Percentiles rank a stretch among this genome's conserved stretches.
phyloP scores from a whole-genome alignment of 805 yeast genomes.

The Candida coleopterorum region DNA sequence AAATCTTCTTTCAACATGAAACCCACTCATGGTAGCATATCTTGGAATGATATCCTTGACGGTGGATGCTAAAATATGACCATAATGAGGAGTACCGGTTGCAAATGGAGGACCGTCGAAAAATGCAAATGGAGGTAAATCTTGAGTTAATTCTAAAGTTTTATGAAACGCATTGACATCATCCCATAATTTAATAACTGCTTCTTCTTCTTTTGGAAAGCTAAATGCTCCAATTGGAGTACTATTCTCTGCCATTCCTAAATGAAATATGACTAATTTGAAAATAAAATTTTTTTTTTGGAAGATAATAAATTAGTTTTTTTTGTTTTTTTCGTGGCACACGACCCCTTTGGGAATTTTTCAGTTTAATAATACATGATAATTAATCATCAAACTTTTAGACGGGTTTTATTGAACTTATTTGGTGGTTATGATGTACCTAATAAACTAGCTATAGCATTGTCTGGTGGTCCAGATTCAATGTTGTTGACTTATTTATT shows the following conservation, averaged over 20 bases:
- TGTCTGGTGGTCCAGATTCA: constrained; percentile 82
- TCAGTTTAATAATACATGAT: too few relatives aligned
- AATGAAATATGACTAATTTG: constrained; percentile 1
- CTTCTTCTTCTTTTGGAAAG: constrained; percentile 88
- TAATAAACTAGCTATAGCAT: constrained; percentile 45
- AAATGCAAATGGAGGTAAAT: constrained; percentile 81
- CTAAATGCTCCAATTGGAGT: constrained; percentile 40
- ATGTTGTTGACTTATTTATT: constrained; percentile 60
- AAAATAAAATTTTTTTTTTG: constrained; percentile 3
- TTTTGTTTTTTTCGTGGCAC: too few relatives aligned
- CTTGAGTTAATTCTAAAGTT: constrained; percentile 77
- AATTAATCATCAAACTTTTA: constrained; percentile 2
- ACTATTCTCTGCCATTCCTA: constrained; percentile 16
- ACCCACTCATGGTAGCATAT: constrained; percentile 96
- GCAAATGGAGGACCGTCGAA: constrained; percentile 99
- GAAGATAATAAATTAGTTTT: background rate
- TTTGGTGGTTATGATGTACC: constrained; percentile 15
- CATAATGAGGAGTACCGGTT: constrained; percentile 98
- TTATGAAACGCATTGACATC: constrained; percentile 93
- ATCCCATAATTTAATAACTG: constrained; percentile 75
- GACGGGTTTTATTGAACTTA: background rate
- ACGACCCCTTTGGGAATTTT: too few relatives aligned
- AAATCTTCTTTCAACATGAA: constrained; percentile 91
- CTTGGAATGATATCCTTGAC: constrained; percentile 97
- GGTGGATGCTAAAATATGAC: constrained; percentile 95